Conservation (phyloP, 345 rosid species). For the Microcos paniculata region DNA sequence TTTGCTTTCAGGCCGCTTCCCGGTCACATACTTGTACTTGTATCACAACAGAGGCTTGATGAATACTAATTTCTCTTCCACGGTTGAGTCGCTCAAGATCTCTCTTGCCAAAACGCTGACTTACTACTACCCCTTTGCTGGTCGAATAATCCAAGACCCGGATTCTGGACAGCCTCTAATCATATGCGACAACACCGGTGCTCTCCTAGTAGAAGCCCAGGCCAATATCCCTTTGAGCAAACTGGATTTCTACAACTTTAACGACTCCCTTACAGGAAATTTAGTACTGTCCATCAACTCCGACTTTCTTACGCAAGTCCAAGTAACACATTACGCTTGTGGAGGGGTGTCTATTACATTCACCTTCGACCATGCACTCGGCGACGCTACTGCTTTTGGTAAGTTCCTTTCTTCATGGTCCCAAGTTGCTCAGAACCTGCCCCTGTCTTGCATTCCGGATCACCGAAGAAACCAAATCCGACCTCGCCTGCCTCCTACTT, state of each 20-base stretch:
- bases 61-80: constrained; percentile 25
- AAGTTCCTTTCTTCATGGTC: constrained; percentile 71
- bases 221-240: constrained; percentile 50
- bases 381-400: constrained; percentile 72
- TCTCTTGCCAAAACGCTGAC: constrained; percentile 57
- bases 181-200: constrained; percentile 67
- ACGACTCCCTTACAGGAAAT: constrained; percentile 46
- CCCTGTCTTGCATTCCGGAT: constrained; percentile 62
- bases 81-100: constrained; percentile 38
- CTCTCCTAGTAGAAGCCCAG: constrained; percentile 48
- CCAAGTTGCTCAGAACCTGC: constrained; percentile 53
- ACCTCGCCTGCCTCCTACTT: constrained; percentile 59
- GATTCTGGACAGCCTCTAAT: constrained; percentile 56
- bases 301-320: constrained; percentile 58
- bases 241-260: constrained; percentile 59
- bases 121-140: constrained; percentile 72
- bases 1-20: constrained; percentile 86
- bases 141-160: constrained; percentile 53
- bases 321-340: constrained; percentile 53
- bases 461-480: constrained; percentile 50
- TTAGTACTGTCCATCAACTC: constrained; percentile 40
- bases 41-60: constrained; percentile 34
- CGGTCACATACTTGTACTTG: constrained; percentile 77
- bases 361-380: constrained; percentile 85
- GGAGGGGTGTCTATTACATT: constrained; percentile 71